A percentile compares a stretch with the other conserved stretches of the same genome.
phyloP scores from a whole-genome alignment of 305 asterid genomes.

The Fraxinus nigra region DNA sequence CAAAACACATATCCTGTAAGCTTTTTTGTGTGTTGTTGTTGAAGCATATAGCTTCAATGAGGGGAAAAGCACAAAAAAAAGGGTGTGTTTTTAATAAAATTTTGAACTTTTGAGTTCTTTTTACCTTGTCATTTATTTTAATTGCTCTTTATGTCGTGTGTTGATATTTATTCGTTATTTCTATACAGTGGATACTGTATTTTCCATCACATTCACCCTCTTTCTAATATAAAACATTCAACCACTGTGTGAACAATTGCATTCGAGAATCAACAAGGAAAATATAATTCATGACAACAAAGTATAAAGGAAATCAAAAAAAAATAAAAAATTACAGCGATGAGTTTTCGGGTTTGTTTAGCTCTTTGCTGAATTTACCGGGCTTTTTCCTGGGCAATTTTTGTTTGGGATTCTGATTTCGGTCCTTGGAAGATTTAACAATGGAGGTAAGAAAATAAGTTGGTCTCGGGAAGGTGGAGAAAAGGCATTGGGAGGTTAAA shows the following conservation, averaged over 20 bases:
- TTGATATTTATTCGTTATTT: neutral
- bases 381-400: conserved; percentile 31
- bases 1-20: neutral
- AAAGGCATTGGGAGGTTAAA: conserved; percentile 35
- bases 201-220: neutral
- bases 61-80: neutral
- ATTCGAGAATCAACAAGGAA: neutral
- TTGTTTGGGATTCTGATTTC: conserved; percentile 19
- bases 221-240: neutral
- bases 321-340: neutral
- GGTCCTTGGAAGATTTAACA: conserved; percentile 31
- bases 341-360: conserved; percentile 7
- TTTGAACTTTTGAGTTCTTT: neutral
- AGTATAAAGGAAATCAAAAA: neutral
- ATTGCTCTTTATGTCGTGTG: neutral
- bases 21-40: neutral
- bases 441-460: conserved; percentile 21
- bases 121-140: neutral
- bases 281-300: neutral
- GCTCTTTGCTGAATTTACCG: conserved; percentile 38
- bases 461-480: conserved; percentile 29
- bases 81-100: neutral
- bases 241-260: neutral
- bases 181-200: neutral
- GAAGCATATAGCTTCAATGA: neutral